Evolutionary conservation across 805 yeast species (phyloP).

Genomic region (Candida bentonensis): DNA sequence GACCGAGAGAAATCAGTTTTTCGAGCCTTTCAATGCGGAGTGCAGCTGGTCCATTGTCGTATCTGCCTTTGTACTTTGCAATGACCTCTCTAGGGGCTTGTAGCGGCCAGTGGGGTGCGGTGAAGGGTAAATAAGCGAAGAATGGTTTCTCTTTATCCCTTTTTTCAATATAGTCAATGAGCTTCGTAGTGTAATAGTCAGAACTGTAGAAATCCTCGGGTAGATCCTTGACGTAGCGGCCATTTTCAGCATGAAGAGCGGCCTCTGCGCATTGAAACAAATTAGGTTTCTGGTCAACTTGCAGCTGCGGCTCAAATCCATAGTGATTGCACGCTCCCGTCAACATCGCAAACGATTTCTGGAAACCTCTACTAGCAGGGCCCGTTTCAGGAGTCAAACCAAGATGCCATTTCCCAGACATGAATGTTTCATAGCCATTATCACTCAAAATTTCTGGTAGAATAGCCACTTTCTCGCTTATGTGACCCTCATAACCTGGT

Average conservation of each 20-base stretch:
- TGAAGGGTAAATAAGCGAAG: slow-evolving; percentile 39
- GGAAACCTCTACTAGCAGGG: slow-evolving; percentile 38
- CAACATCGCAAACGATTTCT: slow-evolving; percentile 32
- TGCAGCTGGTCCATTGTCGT: slow-evolving; percentile 33
- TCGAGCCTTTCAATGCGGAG: slow-evolving; percentile 28
- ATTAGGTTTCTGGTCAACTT: no score
- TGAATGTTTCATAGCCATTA: slow-evolving; percentile 34
- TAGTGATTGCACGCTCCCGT: slow-evolving; percentile 49
- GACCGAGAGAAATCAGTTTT: slow-evolving; percentile 30
- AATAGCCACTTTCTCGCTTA: slow-evolving; percentile 37
- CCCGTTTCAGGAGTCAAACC: slow-evolving; percentile 33
- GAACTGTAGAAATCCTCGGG: slow-evolving; percentile 38
- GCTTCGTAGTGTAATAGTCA: slow-evolving; percentile 30
- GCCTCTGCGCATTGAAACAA: slow-evolving; percentile 21
- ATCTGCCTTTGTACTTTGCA: slow-evolving; percentile 34
- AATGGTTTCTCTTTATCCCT: slow-evolving; percentile 31
- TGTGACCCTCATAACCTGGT: slow-evolving; percentile 44
- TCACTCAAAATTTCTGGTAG: slow-evolving; percentile 37
- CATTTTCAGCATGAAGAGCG: slow-evolving; percentile 29
- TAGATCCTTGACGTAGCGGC: slow-evolving; percentile 19
- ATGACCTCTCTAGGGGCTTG: slow-evolving; percentile 40
- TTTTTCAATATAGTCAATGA: slow-evolving; percentile 23
- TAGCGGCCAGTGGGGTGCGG: slow-evolving; percentile 57
- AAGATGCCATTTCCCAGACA: slow-evolving; percentile 51
- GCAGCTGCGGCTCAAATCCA: slow-evolving; percentile 29